These are phyloP conservation scores for Isabelozyma rhagii DNA, from an alignment of 805 yeast species.

Conservation along the genomic window DNA sequence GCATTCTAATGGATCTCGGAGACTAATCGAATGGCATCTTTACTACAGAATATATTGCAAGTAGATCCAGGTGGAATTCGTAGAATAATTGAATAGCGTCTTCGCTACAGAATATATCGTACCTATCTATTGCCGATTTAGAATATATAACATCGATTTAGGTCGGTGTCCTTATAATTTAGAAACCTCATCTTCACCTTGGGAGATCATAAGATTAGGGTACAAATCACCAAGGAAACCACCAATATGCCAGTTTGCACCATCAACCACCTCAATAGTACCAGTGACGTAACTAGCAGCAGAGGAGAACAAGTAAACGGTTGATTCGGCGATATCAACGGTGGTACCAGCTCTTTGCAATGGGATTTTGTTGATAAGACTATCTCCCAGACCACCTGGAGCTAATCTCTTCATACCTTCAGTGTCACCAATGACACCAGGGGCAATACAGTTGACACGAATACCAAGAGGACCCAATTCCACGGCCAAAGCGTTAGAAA, in stretches of 20 bases:
- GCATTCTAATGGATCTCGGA: too few species aligned
- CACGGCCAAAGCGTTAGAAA: slow-evolving; percentile 79
- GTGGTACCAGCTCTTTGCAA: slow-evolving; percentile 67
- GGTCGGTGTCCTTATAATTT: slow-evolving; percentile 13
- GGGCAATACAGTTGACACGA: slow-evolving; percentile 81
- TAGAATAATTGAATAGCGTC: too few species aligned
- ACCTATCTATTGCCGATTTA: background rate
- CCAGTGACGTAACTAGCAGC: slow-evolving; percentile 82
- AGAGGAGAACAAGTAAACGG: slow-evolving; percentile 78
- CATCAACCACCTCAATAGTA: slow-evolving; percentile 78
- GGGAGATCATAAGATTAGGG: slow-evolving; percentile 26
- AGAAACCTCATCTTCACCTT: slow-evolving; percentile 23
- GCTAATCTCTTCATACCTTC: slow-evolving; percentile 77
- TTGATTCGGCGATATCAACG: slow-evolving; percentile 81
- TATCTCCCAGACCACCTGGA: slow-evolving; percentile 33
- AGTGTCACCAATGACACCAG: slow-evolving; percentile 85
- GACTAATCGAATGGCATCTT: too few species aligned
- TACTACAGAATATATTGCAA: too few species aligned
- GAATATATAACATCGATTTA: background rate
- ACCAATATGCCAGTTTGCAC: slow-evolving; percentile 86
- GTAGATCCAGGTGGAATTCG: too few species aligned
- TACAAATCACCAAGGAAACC: slow-evolving; percentile 29
- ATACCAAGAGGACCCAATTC: slow-evolving; percentile 91
- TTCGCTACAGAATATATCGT: background rate
- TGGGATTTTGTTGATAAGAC: slow-evolving; percentile 50